Conservation (phyloP, 2,329 filamentous ascomycete species). For the Arthrobotrys musiformis region DNA sequence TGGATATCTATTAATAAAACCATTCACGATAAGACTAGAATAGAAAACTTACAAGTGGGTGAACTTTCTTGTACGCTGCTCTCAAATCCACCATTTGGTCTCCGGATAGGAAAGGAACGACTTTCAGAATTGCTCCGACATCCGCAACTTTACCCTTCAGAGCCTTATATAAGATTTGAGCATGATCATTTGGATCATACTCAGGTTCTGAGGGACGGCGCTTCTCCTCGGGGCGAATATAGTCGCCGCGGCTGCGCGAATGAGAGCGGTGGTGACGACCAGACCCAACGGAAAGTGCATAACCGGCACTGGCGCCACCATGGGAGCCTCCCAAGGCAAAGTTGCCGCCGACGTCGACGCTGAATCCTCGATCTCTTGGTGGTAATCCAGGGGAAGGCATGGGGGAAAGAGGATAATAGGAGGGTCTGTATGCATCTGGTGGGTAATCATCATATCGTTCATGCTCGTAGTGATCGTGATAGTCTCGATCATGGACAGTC, state of each 20-base stretch:
- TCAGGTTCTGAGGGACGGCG: slow-evolving; percentile 20
- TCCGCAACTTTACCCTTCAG: slow-evolving; percentile 66
- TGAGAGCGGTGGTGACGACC: slow-evolving; percentile 21
- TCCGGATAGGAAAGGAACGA: slow-evolving; percentile 83
- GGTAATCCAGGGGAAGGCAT: slow-evolving; percentile 42
- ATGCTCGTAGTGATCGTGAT: slow-evolving; percentile 6
- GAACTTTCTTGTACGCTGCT: slow-evolving; percentile 88
- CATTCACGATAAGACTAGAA: slow-evolving; percentile 67
- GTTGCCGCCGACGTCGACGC: slow-evolving; percentile 35
- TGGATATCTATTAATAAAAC: not conserved
- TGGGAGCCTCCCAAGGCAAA: slow-evolving; percentile 39
- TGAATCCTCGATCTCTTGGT: slow-evolving; percentile 48
- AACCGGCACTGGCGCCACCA: slow-evolving; percentile 24
- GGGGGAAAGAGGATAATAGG: slow-evolving; percentile 45
- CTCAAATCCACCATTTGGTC: slow-evolving; percentile 88
- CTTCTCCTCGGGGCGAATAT: slow-evolving; percentile 44
- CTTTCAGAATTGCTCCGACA: slow-evolving; percentile 78
- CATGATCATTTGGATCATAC: slow-evolving; percentile 48
- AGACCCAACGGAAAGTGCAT: slow-evolving; percentile 2
- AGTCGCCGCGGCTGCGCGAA: slow-evolving; percentile 11
- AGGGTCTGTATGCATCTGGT: slow-evolving; percentile 35
- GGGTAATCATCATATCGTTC: slow-evolving; percentile 42
- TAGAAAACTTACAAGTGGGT: slow-evolving; percentile 65
- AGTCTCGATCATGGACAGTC: slow-evolving; percentile 25
- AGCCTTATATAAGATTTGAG: slow-evolving; percentile 49